Base-by-base conservation (phyloP, 495 filamentous ascomycete genomes). In the Aspergillus incahuasiensis region DNA sequence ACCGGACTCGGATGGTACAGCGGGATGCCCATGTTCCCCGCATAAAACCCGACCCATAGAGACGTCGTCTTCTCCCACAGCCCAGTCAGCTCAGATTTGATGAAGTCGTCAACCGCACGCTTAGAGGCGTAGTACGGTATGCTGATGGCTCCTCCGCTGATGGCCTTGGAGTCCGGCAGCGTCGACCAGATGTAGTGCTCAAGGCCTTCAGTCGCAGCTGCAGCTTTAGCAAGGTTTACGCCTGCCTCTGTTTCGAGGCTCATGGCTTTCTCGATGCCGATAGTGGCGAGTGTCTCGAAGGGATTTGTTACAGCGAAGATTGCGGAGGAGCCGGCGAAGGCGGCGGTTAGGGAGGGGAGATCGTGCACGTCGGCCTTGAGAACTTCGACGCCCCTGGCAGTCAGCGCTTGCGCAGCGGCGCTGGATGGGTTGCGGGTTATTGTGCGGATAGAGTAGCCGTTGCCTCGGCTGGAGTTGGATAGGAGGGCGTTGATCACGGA, bases 281-380 rank as follows among this genome's bases (percentile, higher is more conserved):
- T 16, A 2, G n/a, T 45, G 3, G 52, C 15, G 7, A 59, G 52
- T 13, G n/a, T n/a, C 13, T 73, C 72, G 66, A 69, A 80, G 66
- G 75, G 81, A 48, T 80, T 64, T 8, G 79, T 82, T 35, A 79
- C 69, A 56, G 64, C 71, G 65, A 77, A 81, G 60, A 81, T 79
- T 28, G 72, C 60, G 25, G 46, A 19, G 3, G 41, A 19, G 1
- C 52, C 52, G 5, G 16, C 19, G 61, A 81, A 82, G 13, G 75
- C 79, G 16, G 57, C 19, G 43, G 68, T 59, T 1, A 82, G 70
- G 19, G 59, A 64, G 7, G 60, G 44, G 16, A 65, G 46, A 21
- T 80, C 71, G 25, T 76, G 59, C 18, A 79, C 48, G n/a, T 82
- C 71, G 12, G 69, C 78, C 19, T 41, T 20, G 2, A 82, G 73